Base-by-base conservation (phyloP, 2,329 filamentous ascomycete genomes). In the Paracoccidioides brasiliensis region DNA sequence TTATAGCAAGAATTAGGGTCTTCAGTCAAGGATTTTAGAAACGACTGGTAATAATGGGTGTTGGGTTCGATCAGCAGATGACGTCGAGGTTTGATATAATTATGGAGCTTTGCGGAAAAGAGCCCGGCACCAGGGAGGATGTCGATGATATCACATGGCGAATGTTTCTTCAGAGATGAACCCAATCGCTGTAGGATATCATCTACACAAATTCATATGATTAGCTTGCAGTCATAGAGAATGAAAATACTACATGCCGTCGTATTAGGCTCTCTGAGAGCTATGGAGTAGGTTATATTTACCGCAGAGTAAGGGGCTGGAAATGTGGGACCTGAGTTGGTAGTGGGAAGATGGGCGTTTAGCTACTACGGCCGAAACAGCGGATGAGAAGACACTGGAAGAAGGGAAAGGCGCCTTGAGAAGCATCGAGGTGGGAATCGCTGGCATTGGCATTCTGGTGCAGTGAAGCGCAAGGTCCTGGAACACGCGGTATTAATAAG, bases 21-120 rank as follows among this genome's bases (percentile, higher is more conserved):
- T 0, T 76, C 64, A 5, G 80, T 67, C 1, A 90, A 73, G 0
- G 80, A 74, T 15, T 78, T 63, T 30, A 95, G 79, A 58, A 84
- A 81, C 0, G 80, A 74, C 0, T 71, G 59, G 67, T 86, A 91
- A 3, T 78, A 63, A 0, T 75, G 70, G 2, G 71, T 68, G 38
- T 87, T 80, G 2, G 84, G 82, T 64, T 97, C 90, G 70, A 96
- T 77, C 44, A 98, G 76, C 46, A 96, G 73, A 72, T 98, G 93
- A 4, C 81, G 83, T 56, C 89, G 83, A 4, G 91, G 91, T 63
- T 88, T 73, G 6, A 98, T 75, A 48, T 79, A 73, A 0, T 88
- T 77, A 66, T 95, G 83, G 0, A 97, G 74, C 63, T 85, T 87
- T 33, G 76, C 75, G 38, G 90, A 95, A 81, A 86, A 93, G 2